Base-by-base conservation (phyloP, 169 alveolate species). In the Cryptosporidium canis region DNA sequence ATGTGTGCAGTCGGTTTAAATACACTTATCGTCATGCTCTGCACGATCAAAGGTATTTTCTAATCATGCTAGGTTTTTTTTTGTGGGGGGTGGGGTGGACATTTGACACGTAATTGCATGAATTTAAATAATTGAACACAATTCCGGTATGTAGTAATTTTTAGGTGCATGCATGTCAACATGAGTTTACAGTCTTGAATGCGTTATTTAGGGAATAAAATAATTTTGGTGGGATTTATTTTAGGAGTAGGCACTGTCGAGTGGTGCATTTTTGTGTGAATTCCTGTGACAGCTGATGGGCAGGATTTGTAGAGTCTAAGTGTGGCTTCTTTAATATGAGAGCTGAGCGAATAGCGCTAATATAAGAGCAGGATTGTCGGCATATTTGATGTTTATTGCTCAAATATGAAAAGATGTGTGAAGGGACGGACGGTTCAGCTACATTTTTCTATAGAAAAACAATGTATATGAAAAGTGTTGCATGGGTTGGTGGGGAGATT, bases 61-160 rank as follows among this genome's bases (percentile, higher is more conserved):
- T 48, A 2, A 0, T 12, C 18, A 18, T 8, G 7, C 16, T 18
- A 51, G n/a, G n/a, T 18, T 0, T 21, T 24, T 51, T 51, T 51
- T 51, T 51, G n/a, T 51, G 16, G 6, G 21, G 24, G 6, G n/a
- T n/a, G n/a, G n/a, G n/a, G n/a, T n/a, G n/a, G 16, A 48, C 16
- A 48, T 48, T 51, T 51, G 29, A 51, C 33, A 51, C 63, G 63
- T 51, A 51, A 51, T 51, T 51, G 35, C 63, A 51, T 51, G 63
- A 3, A 51, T 21, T 51, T 51, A 51, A 21, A 21, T 51, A 14
- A 18, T n/a, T 21, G 63, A 21, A 0, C 24, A 33, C 5, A 51
- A 51, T 16, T 21, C 63, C 63, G 63, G 63, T 51, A 51, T n/a
- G 24, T 51, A 18, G 9, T 51, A n/a, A n/a, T 51, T 47, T 18